These are phyloP conservation scores for Pyricularia grisea DNA, from an alignment of 2,329 filamentous ascomycete species.

Conservation along the genomic window DNA sequence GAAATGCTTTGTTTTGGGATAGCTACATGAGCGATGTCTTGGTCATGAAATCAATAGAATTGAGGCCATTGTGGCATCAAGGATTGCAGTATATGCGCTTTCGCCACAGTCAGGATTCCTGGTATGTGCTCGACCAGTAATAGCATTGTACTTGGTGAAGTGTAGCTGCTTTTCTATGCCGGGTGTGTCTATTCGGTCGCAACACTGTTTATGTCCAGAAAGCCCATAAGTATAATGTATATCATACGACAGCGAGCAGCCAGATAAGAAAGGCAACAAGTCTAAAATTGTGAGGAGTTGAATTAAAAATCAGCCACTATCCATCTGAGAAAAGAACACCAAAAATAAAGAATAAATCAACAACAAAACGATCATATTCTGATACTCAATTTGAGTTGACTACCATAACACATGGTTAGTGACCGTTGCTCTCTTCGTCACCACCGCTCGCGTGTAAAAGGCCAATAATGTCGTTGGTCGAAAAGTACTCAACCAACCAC, in stretches of 20 bases:
- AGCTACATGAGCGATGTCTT: not conserved
- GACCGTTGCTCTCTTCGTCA: not conserved
- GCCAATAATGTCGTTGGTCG: constrained; percentile 49
- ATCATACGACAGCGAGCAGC: too few relatives aligned
- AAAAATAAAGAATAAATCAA: not conserved
- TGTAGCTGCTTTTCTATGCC: not conserved
- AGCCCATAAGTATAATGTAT: too few relatives aligned
- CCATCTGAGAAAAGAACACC: not conserved
- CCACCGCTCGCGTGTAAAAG: constrained; percentile 32
- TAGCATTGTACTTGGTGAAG: too few relatives aligned
- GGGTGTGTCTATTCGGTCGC: not conserved
- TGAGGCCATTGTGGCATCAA: not conserved
- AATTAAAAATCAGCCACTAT: not conserved
- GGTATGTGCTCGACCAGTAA: too few relatives aligned
- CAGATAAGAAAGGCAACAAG: too few relatives aligned
- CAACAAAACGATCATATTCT: not conserved
- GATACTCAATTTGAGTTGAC: not conserved
- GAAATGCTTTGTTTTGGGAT: not conserved
- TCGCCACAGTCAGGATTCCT: too few relatives aligned
- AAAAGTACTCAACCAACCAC: constrained; percentile 62
- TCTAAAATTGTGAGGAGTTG: not conserved
- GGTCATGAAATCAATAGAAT: not conserved
- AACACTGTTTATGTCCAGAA: too few relatives aligned
- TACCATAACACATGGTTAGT: not conserved
- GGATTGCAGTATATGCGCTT: not conserved